Conservation (phyloP, 2,329 filamentous ascomycete genomes). For the Cercospora zeae-maydis region DNA sequence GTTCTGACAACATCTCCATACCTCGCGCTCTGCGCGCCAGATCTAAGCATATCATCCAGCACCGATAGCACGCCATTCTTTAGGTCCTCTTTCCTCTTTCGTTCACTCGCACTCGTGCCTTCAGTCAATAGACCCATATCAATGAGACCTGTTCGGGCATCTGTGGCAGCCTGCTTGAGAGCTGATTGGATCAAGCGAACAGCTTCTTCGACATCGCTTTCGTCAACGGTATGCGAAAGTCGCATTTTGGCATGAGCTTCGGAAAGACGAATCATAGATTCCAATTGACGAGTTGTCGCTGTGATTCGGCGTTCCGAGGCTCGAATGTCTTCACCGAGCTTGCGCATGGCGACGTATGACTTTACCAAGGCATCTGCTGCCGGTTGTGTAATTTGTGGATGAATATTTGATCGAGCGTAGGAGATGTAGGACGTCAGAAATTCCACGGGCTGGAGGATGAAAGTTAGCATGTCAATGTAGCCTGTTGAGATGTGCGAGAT, state of each 20-base stretch:
- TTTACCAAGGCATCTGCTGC: constrained; percentile 81
- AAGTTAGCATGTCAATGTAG: constrained; percentile 12
- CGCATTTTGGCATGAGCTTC: constrained; percentile 99
- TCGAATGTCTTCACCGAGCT: constrained; percentile 69
- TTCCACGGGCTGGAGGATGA: constrained; percentile 68
- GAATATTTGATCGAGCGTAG: constrained; percentile 81
- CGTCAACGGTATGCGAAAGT: constrained; percentile 69
- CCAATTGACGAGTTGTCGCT: constrained; percentile 91
- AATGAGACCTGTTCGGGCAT: constrained; percentile 82
- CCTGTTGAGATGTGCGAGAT: background rate
- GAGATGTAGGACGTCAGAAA: constrained; percentile 97
- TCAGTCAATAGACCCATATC: constrained; percentile 96
- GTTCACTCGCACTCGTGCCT: constrained; percentile 84
- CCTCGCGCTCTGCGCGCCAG: constrained; percentile 61
- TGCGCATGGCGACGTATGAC: constrained; percentile 91
- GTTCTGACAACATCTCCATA: constrained; percentile 74
- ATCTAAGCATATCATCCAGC: constrained; percentile 74
- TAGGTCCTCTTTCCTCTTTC: constrained; percentile 76
- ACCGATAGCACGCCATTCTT: constrained; percentile 72
- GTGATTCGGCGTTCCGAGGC: constrained; percentile 93
- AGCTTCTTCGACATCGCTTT: constrained; percentile 81
- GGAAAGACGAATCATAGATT: constrained; percentile 95
- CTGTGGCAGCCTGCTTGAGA: constrained; percentile 95
- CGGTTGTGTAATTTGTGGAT: constrained; percentile 74
- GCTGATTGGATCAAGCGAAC: constrained; percentile 90